Percentiles rank a stretch among this genome's conserved stretches.
These are phyloP conservation scores for Metarhizium sp. DNA, from an alignment of 2,329 filamentous ascomycete genomes.

Conservation along the genomic window DNA sequence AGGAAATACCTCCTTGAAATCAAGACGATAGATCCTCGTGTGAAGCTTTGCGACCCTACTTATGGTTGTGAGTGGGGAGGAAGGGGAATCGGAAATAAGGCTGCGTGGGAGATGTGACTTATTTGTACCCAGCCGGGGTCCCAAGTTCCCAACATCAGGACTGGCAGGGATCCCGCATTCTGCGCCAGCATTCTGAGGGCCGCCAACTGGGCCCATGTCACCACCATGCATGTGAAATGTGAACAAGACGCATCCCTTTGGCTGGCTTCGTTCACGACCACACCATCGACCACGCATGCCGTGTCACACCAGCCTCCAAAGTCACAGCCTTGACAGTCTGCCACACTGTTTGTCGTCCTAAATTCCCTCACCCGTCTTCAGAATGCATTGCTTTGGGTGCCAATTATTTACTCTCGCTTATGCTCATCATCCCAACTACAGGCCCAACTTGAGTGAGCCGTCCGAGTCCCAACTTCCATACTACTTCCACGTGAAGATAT, in stretches of 20 bases:
- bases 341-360: no score
- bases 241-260: not conserved
- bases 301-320: no score
- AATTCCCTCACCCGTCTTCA: no score
- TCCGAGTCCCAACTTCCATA: no score
- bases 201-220: conserved; percentile 1
- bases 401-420: no score
- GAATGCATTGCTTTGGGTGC: no score
- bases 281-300: not conserved
- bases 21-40: conserved; percentile 40
- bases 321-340: no score
- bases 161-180: conserved; percentile 7
- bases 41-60: conserved; percentile 47
- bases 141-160: not conserved
- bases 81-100: conserved; percentile 23
- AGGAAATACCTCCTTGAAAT: conserved; percentile 34
- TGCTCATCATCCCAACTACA: no score
- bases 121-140: conserved; percentile 2
- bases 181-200: conserved; percentile 1
- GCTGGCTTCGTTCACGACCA: not conserved
- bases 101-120: conserved; percentile 6
- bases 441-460: no score
- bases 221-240: not conserved
- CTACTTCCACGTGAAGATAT: no score
- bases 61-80: conserved; percentile 44